phyloP scores from a whole-genome alignment of 306 rosid genomes.

The Quillaja saponaria region DNA sequence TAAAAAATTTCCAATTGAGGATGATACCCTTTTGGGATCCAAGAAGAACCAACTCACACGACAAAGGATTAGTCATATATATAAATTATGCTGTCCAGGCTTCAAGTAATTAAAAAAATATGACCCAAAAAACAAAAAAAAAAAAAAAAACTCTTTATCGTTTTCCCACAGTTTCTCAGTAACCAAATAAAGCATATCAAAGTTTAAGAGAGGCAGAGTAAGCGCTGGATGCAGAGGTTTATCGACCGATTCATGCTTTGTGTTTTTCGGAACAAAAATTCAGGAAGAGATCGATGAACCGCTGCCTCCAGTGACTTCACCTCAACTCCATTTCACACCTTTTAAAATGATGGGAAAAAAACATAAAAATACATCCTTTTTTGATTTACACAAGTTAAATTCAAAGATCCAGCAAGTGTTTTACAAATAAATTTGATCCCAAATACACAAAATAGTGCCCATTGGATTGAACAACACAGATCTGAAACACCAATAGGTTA shows the following conservation, averaged over 20 bases:
- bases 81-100: too few species aligned
- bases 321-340: conserved; percentile 25
- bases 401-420: conserved; percentile 26
- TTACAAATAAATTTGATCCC: background rate
- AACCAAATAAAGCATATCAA: background rate
- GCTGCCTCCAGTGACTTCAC: conserved; percentile 99
- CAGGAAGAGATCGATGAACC: conserved; percentile 99
- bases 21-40: too few species aligned
- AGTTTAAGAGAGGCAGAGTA: conserved; percentile 38
- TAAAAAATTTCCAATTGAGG: too few species aligned
- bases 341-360: background rate
- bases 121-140: too few species aligned
- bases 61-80: too few species aligned
- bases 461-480: conserved; percentile 28
- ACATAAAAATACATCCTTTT: background rate
- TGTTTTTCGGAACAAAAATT: conserved; percentile 53
- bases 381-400: background rate
- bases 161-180: conserved; percentile 9
- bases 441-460: conserved; percentile 3
- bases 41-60: too few species aligned
- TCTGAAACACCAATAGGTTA: conserved; percentile 36
- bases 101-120: too few species aligned
- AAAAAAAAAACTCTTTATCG: background rate
- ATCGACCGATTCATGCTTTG: conserved; percentile 97
- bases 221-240: conserved; percentile 99